Base-by-base conservation (phyloP, 1,284 basidiomycete species). In the Exobasidium rhododendri region DNA sequence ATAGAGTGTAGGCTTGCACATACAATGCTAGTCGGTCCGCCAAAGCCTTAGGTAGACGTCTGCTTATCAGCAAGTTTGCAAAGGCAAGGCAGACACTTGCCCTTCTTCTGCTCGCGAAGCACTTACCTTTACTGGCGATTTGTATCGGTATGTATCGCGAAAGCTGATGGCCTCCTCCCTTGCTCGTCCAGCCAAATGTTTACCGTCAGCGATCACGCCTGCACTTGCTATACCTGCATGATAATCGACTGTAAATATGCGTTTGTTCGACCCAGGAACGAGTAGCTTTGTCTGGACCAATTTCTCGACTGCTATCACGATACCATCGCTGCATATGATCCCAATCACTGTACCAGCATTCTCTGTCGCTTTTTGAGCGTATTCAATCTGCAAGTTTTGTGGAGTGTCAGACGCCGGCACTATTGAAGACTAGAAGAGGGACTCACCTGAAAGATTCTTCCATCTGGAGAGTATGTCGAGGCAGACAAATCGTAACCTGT, bases 401-500 rank as follows among this genome's bases (percentile, higher is more conserved):
- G 32, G 29, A 20, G 32, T 32, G 11, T 20, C 40, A 35, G 17
- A 11, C 26, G 4, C n/a, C 44, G 28, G 30, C 24, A 14, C 22
- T 24, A 50, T 31, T 10, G 47, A 50, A 20, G 10, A 40, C 14
- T 10, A 50, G 47, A 31, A 32, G 43, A 24, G 3, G 13, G 22
- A 52, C 70, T 61, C 53, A 73, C 71, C 66, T 98, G 94, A 80
- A 98, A 98, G 80, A 98, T 92, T 70, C 96, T 88, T 28, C 94
- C 94, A 82, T 98, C 94, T 63, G 94, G 94, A 44, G 93, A 97
- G 84, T 98, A 98, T 54, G 94, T 98, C 77, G 92, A 94, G 51
- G 94, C 91, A 62, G 93, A 97, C 64, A 97, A 88, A 85, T 98
- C 94, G 84, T 97, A 97, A 61, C 94, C 94, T 72, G 94, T 97